Evolutionary conservation across 345 rosid species (phyloP), one percentile per base, ranked within the genome.

Genomic region (Murraya koenigii): DNA sequence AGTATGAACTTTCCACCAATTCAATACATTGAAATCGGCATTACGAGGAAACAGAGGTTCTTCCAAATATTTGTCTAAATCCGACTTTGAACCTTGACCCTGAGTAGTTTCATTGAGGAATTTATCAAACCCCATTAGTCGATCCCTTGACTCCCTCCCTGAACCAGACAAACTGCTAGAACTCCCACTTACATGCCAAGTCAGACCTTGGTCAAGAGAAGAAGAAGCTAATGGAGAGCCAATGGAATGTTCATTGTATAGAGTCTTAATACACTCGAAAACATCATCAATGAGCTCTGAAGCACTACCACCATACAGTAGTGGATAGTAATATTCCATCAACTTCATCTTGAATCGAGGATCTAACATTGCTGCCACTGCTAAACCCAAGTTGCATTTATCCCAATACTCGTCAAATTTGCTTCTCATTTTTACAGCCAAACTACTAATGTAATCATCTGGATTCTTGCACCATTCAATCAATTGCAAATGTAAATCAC

Each of bases 1-100:
- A 19, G 94, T 86, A 70, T 91, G 93, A 82, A 91, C 97, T 72
- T 89, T 91, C 97, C 97, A 93, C 98, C 98, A 91, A 71, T 89
- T 91, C 23, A 93, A 78, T 58, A 93, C 81, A 78, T 86, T 82
- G 58, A 91, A 90, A 75, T 91, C 93, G 1, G 76, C 86, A 41
- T 85, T 86, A 1, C 94, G 91, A 23, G 98, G 98, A 77, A 93
- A 91, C 13, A 91, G 92, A 14, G 94, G 93, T 60, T 93, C 98
- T 75, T 93, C 94, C 84, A 93, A 80, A 85, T 91, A 93, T 90
- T 87, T 91, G 52, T 90, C 94, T 59, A 91, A 77, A 79, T 93
- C 98, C 0, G 97, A 82, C 71, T 84, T 90, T 9, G 84, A 60
- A 78, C 88, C 89, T 39, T 91, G 87, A 67, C 78, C 61, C 26